Percentiles rank a stretch among this genome's conserved stretches.
phyloP scores from a whole-genome alignment of 768 basidiomycete genomes.

The Neoboletus magnificus region DNA sequence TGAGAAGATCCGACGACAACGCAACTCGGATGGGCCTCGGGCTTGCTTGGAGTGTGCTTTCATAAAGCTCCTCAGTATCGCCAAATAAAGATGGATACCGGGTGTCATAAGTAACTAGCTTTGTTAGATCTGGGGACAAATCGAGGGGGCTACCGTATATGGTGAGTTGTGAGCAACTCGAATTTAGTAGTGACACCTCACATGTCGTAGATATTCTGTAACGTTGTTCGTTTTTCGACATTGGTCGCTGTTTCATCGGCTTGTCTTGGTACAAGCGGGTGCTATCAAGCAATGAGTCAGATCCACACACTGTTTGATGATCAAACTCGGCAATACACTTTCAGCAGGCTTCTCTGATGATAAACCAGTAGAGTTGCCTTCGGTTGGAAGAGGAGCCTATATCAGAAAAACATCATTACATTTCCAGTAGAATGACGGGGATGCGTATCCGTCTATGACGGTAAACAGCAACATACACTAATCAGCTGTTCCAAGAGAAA shows the following conservation, averaged over 20 bases:
- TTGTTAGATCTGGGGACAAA: background rate
- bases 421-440: background rate
- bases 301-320: too few relatives aligned
- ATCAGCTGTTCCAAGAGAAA: background rate
- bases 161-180: background rate
- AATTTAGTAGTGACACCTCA: background rate
- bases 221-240: too few relatives aligned
- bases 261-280: background rate
- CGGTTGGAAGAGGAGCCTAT: background rate
- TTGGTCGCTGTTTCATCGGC: background rate
- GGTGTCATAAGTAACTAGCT: too few relatives aligned
- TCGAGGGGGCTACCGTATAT: background rate
- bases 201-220: background rate
- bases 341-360: rapidly evolving
- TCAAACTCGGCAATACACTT: background rate
- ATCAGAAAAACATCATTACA: background rate
- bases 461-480: too few relatives aligned
- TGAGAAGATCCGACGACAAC: background rate
- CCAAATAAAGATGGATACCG: background rate
- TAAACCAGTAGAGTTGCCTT: background rate
- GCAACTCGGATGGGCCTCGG: background rate
- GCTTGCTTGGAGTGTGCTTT: background rate
- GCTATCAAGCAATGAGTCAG: background rate
- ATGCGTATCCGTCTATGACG: too few relatives aligned
- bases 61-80: background rate